Evolutionary conservation across 1,139 yeast species (phyloP).

Genomic region (Geotrichum carabidarum): DNA sequence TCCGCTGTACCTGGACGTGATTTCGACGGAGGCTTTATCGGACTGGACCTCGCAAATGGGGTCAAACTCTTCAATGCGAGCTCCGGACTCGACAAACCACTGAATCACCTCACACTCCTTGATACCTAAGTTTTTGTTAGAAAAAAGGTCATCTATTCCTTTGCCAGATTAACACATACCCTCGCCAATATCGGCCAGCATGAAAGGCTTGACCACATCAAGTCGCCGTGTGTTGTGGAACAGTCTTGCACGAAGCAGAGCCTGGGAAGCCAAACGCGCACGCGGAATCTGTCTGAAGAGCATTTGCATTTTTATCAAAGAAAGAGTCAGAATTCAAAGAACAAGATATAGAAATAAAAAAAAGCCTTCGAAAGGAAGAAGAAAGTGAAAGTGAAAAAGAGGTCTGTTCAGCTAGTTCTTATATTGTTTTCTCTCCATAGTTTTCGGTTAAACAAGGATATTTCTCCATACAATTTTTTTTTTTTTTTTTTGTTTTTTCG

Average conservation of each 20-base stretch:
- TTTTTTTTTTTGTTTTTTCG: too few species aligned
- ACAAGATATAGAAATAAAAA: background rate
- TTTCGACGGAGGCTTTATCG: conserved; percentile 39
- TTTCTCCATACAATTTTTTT: too few species aligned
- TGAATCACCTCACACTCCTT: conserved; percentile 39
- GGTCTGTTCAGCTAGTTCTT: too few species aligned
- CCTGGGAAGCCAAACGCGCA: background rate
- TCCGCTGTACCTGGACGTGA: conserved; percentile 37
- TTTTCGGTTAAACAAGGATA: too few species aligned
- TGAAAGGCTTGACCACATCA: conserved; percentile 28
- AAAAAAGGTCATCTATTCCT: background rate
- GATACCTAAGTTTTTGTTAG: conserved; percentile 21
- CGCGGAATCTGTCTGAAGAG: background rate
- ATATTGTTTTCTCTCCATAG: too few species aligned
- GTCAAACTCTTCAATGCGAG: conserved; percentile 37
- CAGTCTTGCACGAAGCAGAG: background rate
- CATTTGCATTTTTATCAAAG: background rate
- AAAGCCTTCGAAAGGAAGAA: background rate
- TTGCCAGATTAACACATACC: conserved; percentile 22
- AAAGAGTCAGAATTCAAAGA: background rate
- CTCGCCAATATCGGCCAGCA: conserved; percentile 39
- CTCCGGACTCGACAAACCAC: conserved; percentile 39
- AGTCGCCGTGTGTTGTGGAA: conserved; percentile 9
- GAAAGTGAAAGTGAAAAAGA: too few species aligned
- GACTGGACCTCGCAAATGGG: conserved; percentile 38